Evolutionary conservation across 306 rosid species (phyloP), one percentile per base, ranked within the genome.

Genomic region (Medicago truncatula): DNA sequence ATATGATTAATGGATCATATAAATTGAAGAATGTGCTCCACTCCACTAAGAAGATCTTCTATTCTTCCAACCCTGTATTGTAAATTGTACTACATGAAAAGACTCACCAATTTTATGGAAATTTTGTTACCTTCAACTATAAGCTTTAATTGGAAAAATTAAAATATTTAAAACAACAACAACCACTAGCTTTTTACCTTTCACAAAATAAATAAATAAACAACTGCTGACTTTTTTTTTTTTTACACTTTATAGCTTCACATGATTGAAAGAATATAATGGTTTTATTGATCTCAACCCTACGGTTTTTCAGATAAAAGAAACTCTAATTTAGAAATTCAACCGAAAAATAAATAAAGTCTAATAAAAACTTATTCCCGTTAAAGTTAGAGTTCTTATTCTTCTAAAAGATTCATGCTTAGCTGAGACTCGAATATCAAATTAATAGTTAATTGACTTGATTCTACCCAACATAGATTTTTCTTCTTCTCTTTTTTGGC

Each of bases 41-140:
- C 41, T 8, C 73, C 56, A 58, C 58, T n/a, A 69, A 23, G 31
- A 31, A 34, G 16, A 40, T 58, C 74, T 81, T 70, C 58, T 52
- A 25, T 25, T 52, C 64, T 60, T 69, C 49, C 43, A 56, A 31
- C 81, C 64, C 62, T 64, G 58, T 11, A 60, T 63, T 63, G 47
- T 63, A 63, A n/a, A 65, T 49, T 71, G 56, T 28, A 83, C 34
- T 28, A 76, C 56, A 84, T 71, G 28, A 80, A 50, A 83, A 83
- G 69, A 66, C 63, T 70, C 54, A 5, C 21, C 57, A 38, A 49
- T 20, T 54, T 20, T 39, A 81, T 21, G 31, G 17, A 36, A 71
- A 64, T 21, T 58, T 67, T 28, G 52, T 54, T 62, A 15, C 34
- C 36, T 73, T 59, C 18, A n/a, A 40, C n/a, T 47, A n/a, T 50